Base-by-base conservation (phyloP, 768 basidiomycete species). In the Pisolithus tinctorius region DNA sequence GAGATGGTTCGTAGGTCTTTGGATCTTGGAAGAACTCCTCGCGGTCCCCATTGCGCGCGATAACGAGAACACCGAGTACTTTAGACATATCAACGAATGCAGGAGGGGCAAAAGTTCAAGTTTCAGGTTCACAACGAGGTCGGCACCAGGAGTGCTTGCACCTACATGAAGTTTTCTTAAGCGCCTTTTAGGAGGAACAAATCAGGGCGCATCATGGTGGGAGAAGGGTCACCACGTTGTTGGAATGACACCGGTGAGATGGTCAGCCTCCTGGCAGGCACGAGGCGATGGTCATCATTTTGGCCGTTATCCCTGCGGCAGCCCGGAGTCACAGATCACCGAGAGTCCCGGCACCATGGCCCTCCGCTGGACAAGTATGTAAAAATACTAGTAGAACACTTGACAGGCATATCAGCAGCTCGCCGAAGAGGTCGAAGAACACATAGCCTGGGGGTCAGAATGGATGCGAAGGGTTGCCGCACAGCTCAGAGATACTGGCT, bases 11-110 rank as follows among this genome's bases (percentile, higher is more conserved):
- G 63, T 86, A 86, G 23, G 77, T 81, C 58, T 71, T 67, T 7
- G 84, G 84, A 63, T 86, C 79, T 64, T 88, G 85, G 69, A 76
- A 79, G 63, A 75, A 82, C 62, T 74, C 77, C 60, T 69, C 69
- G 53, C 84, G 79, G 66, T 86, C 85, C 46, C 86, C 86, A 61
- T 86, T 85, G 61, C 85, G 81, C 53, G 80, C 81, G 60, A 87
- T 73, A 64, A 85, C 72, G 58, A 88, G 76, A 58, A 81, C 83
- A 66, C 85, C 84, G 58, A 83, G 78, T 52, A 88, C 84, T 78
- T 60, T 81, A 78, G 77, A 92, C 45, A 47, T 47, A 31, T 36
- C 31, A 17, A 47, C 30, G 30, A 13, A 29, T 5, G 77, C 76
- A 89, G 83, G 65, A 88, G 72, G 10, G 85, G 87, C 62, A 88